Conservation (phyloP, 1,284 basidiomycete species). For the Moesziomyces parantarcticus region DNA sequence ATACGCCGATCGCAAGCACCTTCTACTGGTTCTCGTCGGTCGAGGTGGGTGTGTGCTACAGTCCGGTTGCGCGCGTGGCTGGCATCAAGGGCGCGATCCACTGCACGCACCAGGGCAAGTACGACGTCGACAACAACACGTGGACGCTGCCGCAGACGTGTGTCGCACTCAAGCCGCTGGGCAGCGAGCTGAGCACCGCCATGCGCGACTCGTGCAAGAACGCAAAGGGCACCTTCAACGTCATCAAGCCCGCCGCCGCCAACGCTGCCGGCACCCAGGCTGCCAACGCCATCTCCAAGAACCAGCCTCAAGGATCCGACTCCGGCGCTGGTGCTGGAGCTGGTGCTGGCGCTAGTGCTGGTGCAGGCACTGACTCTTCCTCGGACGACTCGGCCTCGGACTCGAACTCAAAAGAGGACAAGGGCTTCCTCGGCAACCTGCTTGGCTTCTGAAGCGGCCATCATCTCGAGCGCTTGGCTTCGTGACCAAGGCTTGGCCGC, state of each 20-base stretch:
- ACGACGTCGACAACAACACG: conserved; percentile 42
- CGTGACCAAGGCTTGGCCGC: too few relatives aligned
- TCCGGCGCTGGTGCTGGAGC: background rate
- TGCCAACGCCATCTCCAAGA: conserved; percentile 8
- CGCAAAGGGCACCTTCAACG: conserved; percentile 32
- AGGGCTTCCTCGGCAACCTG: conserved; percentile 9
- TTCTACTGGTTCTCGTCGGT: conserved; percentile 48
- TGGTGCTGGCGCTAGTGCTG: background rate
- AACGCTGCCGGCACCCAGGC: conserved; percentile 27
- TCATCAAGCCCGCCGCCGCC: conserved; percentile 20
- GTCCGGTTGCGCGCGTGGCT: conserved; percentile 18
- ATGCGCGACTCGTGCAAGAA: conserved; percentile 24
- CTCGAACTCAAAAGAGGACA: conserved; percentile 5
- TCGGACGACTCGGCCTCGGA: background rate
- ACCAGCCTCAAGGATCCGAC: conserved; percentile 1
- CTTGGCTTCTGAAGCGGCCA: conserved; percentile 3
- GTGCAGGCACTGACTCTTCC: too few relatives aligned
- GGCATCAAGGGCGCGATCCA: conserved; percentile 30
- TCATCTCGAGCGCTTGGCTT: background rate
- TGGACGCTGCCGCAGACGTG: conserved; percentile 41
- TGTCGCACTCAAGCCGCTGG: conserved; percentile 32
- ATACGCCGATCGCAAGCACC: conserved; percentile 14
- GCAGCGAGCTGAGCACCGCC: conserved; percentile 14
- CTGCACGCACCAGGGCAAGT: conserved; percentile 34
- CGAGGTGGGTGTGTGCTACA: conserved; percentile 44